These are phyloP conservation scores for Pythium vanterpoolii DNA, from an alignment of 352 stramenopile genomes.

Conservation along the genomic window DNA sequence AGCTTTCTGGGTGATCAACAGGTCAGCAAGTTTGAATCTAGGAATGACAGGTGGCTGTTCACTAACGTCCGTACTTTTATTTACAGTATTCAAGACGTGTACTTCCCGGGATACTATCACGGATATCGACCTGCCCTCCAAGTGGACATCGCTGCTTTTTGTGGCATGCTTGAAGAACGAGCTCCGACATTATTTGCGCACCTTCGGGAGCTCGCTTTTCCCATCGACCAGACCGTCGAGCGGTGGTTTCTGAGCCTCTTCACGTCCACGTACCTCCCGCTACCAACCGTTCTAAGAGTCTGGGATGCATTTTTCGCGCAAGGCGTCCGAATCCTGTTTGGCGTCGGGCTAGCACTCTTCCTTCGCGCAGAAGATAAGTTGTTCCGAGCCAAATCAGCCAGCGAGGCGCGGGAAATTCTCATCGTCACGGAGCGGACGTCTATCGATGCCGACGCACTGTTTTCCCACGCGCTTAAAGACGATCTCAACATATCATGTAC, in stretches of 20 bases:
- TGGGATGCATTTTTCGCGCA: slow-evolving; percentile 81
- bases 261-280: slow-evolving; percentile 55
- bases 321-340: slow-evolving; percentile 66
- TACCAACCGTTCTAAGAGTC: slow-evolving; percentile 76
- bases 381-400: slow-evolving; percentile 51
- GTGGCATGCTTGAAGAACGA: slow-evolving; percentile 45
- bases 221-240: slow-evolving; percentile 54
- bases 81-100: slow-evolving; percentile 55
- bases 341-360: slow-evolving; percentile 62
- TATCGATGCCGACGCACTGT: slow-evolving; percentile 69
- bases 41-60: neutral
- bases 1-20: slow-evolving; percentile 82
- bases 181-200: slow-evolving; percentile 51
- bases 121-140: slow-evolving; percentile 68
- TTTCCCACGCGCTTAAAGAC: slow-evolving; percentile 73
- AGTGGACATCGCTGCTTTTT: slow-evolving; percentile 62
- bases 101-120: slow-evolving; percentile 77
- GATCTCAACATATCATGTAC: slow-evolving; percentile 78
- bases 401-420: slow-evolving; percentile 51
- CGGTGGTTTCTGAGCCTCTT: slow-evolving; percentile 78
- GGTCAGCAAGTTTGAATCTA: slow-evolving; percentile 26
- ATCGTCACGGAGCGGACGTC: slow-evolving; percentile 50
- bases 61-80: neutral
- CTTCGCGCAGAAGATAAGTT: slow-evolving; percentile 63
- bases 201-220: slow-evolving; percentile 45